A percentile compares a stretch with the other conserved stretches of the same genome.
phyloP scores from a whole-genome alignment of 202 grass and related monocot species.

The Hordeum pubiflorum region DNA sequence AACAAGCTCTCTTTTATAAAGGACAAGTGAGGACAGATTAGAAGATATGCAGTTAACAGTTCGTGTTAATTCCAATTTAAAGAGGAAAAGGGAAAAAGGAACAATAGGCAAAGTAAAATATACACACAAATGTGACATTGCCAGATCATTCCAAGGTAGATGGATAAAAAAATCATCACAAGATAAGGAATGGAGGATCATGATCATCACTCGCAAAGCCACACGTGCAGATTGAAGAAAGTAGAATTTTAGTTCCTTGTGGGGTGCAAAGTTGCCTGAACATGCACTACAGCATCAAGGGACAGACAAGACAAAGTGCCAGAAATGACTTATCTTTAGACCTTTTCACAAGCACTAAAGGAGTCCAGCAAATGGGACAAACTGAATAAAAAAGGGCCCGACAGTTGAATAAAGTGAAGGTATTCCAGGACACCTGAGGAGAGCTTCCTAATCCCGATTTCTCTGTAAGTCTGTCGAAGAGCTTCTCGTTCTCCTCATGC shows the following conservation, averaged over 20 bases:
- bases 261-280: neutral
- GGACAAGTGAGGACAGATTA: neutral
- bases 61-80: neutral
- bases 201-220: neutral
- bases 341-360: slow-evolving; percentile 8
- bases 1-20: neutral
- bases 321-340: neutral
- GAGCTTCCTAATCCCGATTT: slow-evolving; percentile 63
- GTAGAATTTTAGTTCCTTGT: neutral
- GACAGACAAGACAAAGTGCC: neutral
- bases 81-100: neutral
- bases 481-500: slow-evolving; percentile 95
- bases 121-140: neutral
- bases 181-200: neutral
- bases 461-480: slow-evolving; percentile 80
- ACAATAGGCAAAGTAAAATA: neutral
- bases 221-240: neutral
- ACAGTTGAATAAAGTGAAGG: slow-evolving; percentile 12
- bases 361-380: neutral
- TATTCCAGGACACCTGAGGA: slow-evolving; percentile 45
- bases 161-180: neutral
- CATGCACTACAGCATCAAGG: neutral
- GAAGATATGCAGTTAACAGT: neutral
- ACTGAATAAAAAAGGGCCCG: neutral
- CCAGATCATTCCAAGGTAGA: slow-evolving; percentile 2